Evolutionary conservation across 2,329 filamentous ascomycete species (phyloP).

Genomic region (Gaeumannomyces tritici): DNA sequence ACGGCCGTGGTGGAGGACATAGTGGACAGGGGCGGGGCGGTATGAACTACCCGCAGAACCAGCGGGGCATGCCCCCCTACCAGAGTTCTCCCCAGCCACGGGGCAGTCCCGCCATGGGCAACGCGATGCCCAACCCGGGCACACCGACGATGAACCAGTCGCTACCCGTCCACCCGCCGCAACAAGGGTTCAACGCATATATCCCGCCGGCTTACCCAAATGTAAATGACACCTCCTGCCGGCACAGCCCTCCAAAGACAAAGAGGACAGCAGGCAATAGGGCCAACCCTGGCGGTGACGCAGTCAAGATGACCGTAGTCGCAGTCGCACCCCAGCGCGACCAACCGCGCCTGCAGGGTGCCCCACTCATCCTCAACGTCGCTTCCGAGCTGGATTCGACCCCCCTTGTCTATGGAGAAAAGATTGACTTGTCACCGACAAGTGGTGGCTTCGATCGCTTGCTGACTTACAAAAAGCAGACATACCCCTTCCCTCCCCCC

Average conservation of each 20-base stretch:
- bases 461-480: constrained; percentile 65
- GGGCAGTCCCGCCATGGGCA: constrained; percentile 55
- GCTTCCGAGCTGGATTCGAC: not conserved
- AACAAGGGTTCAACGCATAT: constrained; percentile 1
- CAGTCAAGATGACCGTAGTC: constrained; percentile 6
- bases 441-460: constrained; percentile 61
- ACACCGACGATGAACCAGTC: constrained; percentile 60
- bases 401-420: constrained; percentile 10
- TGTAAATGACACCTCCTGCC: constrained; percentile 38
- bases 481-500: constrained; percentile 44
- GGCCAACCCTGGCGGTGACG: constrained; percentile 34
- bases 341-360: constrained; percentile 15
- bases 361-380: constrained; percentile 13
- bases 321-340: constrained; percentile 6
- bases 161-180: constrained; percentile 48
- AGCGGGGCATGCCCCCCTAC: constrained; percentile 24
- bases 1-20: constrained; percentile 32
- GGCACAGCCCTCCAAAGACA: not conserved
- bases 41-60: constrained; percentile 21
- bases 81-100: constrained; percentile 59
- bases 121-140: constrained; percentile 47
- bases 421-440: constrained; percentile 52
- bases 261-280: constrained; percentile 26
- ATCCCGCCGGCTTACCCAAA: constrained; percentile 37
- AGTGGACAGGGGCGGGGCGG: constrained; percentile 40